Evolutionary conservation across 2,329 filamentous ascomycete species (phyloP).

Genomic region (Hypomyces perniciosus): DNA sequence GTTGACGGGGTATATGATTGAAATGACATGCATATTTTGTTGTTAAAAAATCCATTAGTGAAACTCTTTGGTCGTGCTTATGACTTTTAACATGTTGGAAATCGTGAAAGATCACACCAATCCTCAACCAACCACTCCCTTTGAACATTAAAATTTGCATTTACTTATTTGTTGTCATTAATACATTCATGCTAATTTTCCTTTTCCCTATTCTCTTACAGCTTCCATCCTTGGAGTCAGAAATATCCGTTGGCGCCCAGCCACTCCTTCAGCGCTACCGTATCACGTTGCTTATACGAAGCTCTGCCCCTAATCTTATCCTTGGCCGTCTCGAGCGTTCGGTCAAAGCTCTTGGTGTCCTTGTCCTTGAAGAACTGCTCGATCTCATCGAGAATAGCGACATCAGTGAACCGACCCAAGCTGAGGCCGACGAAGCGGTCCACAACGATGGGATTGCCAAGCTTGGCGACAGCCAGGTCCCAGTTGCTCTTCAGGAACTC

Average conservation of each 20-base stretch:
- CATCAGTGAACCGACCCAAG: conserved; percentile 71
- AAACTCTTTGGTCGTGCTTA: too few species aligned
- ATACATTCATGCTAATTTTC: too few species aligned
- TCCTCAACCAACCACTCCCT: too few species aligned
- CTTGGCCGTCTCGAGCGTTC: conserved; percentile 76
- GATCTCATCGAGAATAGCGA: conserved; percentile 67
- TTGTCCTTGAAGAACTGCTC: conserved; percentile 77
- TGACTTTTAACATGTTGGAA: too few species aligned
- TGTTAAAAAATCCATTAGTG: too few species aligned
- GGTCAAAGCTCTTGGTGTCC: conserved; percentile 80
- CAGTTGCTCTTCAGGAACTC: conserved; percentile 80
- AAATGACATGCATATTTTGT: too few species aligned
- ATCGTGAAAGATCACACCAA: too few species aligned
- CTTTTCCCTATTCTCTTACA: not conserved
- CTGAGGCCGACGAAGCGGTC: conserved; percentile 81
- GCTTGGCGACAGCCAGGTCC: conserved; percentile 62
- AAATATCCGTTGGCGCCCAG: conserved; percentile 48
- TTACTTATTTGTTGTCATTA: too few species aligned
- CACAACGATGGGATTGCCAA: conserved; percentile 79
- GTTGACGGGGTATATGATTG: too few species aligned
- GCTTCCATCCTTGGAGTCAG: conserved; percentile 20
- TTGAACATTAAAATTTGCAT: too few species aligned
- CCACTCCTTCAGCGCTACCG: conserved; percentile 71
- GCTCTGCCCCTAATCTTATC: conserved; percentile 82
- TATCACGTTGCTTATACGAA: conserved; percentile 74